These are phyloP conservation scores for Neolentinus lepideus DNA, from an alignment of 1,284 basidiomycete species.

Conservation along the genomic window DNA sequence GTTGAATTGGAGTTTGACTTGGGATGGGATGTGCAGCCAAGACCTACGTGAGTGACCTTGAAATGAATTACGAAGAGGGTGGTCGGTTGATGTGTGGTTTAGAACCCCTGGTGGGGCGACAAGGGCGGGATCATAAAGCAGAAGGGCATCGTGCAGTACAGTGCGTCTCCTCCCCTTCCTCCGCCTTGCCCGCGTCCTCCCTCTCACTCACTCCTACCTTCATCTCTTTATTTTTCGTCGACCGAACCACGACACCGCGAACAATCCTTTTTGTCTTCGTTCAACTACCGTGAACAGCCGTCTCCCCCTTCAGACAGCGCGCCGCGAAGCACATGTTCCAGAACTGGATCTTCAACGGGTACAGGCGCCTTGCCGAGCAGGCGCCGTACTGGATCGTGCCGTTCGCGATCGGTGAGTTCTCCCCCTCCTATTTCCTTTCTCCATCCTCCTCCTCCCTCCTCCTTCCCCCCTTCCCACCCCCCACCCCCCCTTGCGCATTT, in stretches of 20 bases:
- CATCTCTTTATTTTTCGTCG: no score
- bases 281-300: conserved; percentile 34
- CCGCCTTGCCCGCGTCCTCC: not conserved
- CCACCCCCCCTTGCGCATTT: not conserved
- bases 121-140: conserved; percentile 53
- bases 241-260: no score
- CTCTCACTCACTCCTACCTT: not conserved
- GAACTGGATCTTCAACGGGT: conserved; percentile 84
- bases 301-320: conserved; percentile 79
- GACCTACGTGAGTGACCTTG: conserved; percentile 52
- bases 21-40: conserved; percentile 32
- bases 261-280: conserved; percentile 1
- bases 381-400: conserved; percentile 79
- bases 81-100: conserved; percentile 9
- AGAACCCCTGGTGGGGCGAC: conserved; percentile 94
- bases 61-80: conserved; percentile 3
- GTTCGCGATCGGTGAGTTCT: conserved; percentile 64
- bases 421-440: not conserved
- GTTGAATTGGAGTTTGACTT: not conserved
- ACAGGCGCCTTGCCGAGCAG: conserved; percentile 70
- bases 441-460: not conserved
- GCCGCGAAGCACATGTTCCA: conserved; percentile 66
- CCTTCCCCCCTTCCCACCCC: not conserved
- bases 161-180: conserved; percentile 39
- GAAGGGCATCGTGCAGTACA: conserved; percentile 76